phyloP scores from a whole-genome alignment of 2,329 filamentous ascomycete genomes.

The Beauveria asiatica region DNA sequence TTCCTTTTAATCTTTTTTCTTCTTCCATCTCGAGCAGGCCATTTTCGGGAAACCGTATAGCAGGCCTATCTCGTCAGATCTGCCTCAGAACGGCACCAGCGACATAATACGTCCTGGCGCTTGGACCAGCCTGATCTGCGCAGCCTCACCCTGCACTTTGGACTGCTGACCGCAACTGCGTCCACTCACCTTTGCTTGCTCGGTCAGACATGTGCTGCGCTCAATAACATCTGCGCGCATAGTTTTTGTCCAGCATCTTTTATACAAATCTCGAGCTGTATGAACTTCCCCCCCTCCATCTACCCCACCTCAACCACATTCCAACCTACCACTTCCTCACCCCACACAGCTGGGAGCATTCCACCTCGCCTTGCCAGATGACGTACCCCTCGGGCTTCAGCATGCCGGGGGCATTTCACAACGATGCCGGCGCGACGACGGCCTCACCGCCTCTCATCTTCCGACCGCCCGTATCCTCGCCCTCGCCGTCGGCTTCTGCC shows the following conservation, averaged over 20 bases:
- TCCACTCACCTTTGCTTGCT: background rate
- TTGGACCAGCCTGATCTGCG: background rate
- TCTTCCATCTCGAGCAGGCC: background rate
- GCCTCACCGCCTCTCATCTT: conserved; percentile 36
- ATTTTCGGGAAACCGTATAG: background rate
- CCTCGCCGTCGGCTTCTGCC: conserved; percentile 27
- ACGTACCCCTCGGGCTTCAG: conserved; percentile 24
- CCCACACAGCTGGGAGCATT: conserved; percentile 3
- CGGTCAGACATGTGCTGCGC: background rate
- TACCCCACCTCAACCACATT: too few species aligned
- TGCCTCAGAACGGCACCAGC: background rate
- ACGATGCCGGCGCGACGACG: conserved; percentile 12
- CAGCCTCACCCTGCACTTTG: background rate
- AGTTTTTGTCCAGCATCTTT: background rate
- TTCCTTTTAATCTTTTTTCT: background rate
- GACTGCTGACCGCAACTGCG: background rate
- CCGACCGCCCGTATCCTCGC: conserved; percentile 35
- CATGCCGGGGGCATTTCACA: conserved; percentile 25
- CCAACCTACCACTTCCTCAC: background rate
- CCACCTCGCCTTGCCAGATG: conserved; percentile 15
- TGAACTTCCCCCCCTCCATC: background rate
- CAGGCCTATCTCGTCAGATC: background rate
- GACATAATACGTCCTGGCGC: background rate
- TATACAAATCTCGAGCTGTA: background rate
- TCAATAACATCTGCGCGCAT: background rate